Evolutionary conservation across 495 filamentous ascomycete species (phyloP).

Genomic region (Chaetomium cochliodes): DNA sequence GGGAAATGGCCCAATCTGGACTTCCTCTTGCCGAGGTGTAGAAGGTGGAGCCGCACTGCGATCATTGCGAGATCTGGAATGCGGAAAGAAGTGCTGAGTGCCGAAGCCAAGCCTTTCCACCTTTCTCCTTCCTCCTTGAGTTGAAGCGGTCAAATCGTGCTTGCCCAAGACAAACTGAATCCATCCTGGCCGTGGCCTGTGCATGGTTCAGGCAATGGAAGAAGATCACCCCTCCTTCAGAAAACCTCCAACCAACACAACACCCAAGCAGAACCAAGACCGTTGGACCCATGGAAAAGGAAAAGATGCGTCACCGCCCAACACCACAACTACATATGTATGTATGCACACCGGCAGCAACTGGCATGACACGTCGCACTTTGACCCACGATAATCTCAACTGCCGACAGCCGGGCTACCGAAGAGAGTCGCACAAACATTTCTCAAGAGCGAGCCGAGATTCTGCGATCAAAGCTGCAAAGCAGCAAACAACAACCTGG

Average conservation of each 20-base stretch:
- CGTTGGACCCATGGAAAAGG: no score
- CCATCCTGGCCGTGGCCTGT: no score
- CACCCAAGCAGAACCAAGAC: no score
- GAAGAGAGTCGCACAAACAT: background rate
- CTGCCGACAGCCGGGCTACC: slow-evolving; percentile 1
- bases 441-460: background rate
- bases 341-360: no score
- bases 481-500: background rate
- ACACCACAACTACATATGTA: no score
- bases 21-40: background rate
- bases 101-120: background rate
- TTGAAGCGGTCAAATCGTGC: background rate
- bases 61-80: background rate
- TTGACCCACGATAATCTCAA: background rate
- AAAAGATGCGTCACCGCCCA: no score
- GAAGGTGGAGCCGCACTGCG: background rate
- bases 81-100: background rate
- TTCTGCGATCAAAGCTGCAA: background rate
- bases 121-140: background rate
- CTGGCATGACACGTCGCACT: background rate
- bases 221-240: no score
- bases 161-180: no score
- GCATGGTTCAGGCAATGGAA: no score
- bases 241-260: no score
- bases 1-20: background rate